Evolutionary conservation across 345 rosid genomes (phyloP), one percentile per base, ranked within the genome.

Genomic region (Toxicodendron radicans): DNA sequence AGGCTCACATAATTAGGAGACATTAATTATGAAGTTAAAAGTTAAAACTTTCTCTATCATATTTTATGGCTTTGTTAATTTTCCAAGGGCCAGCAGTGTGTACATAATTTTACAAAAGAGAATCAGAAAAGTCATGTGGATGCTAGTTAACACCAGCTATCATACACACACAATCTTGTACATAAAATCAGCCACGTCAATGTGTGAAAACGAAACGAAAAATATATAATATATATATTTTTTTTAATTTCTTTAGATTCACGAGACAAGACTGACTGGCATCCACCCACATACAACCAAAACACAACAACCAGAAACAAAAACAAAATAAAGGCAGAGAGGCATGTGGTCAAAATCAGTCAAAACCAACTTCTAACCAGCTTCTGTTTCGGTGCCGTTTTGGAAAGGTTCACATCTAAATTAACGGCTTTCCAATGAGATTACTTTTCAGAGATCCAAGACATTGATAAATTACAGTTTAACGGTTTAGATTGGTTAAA

Each of bases 401-500:
- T n/a, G n/a, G n/a, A n/a, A n/a, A n/a, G n/a, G n/a, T n/a, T n/a
- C n/a, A n/a, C 24, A 9, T 18, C 17, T 6, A 35, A 33, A 45
- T 10, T 12, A 52, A 51, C 77, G n/a, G n/a, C n/a, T 18, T 68
- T 58, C 43, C 43, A 43, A 24, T 4, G 21, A 52, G 43, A 67
- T 27, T 38, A 27, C 71, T 21, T 59, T 38, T 5, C 54, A 23
- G 52, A n/a, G 67, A 78, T 75, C 77, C 78, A 21, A 24, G 75
- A 66, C 43, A 1, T 32, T 21, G 17, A 68, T 74, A 72, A 32
- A 13, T 59, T 13, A 12, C 48, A 46, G 6, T 27, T 74, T 3
- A 9, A 73, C 72, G 81, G 78, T 54, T 24, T 16, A 20, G 83
- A 70, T 76, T 67, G 5, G 73, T 32, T 52, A 23, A 18, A 48